phyloP scores from a whole-genome alignment of 371 early-diverging fungal genomes.

The Dichotomocladium elegans region DNA sequence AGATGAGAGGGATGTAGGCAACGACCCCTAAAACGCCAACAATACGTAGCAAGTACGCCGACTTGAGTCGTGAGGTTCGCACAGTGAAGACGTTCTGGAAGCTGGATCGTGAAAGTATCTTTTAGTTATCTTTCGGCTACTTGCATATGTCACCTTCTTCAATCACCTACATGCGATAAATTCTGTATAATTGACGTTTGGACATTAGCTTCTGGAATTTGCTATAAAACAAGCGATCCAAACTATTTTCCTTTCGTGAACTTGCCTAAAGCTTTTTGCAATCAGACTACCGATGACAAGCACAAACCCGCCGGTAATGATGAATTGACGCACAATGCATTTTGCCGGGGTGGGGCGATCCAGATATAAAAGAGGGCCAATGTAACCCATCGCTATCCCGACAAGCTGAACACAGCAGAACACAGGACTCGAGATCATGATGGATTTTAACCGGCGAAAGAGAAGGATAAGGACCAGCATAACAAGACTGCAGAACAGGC shows the following conservation, averaged over 20 bases:
- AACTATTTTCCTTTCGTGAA: neutral
- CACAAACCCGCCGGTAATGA: constrained; percentile 17
- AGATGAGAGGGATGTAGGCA: constrained; percentile 17
- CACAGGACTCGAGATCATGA: constrained; percentile 35
- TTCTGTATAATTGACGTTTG: constrained; percentile 13
- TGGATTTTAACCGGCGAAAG: constrained; percentile 21
- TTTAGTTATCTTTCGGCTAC: too few relatives aligned
- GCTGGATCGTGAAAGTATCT: too few relatives aligned
- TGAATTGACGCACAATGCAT: constrained; percentile 25
- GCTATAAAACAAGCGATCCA: neutral
- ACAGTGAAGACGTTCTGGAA: constrained; percentile 44
- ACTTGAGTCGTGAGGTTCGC: constrained; percentile 29
- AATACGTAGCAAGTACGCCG: constrained; percentile 26
- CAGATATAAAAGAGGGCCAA: constrained; percentile 11
- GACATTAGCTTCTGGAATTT: neutral
- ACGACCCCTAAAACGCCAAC: constrained; percentile 17
- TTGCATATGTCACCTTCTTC: too few relatives aligned
- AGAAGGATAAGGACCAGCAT: constrained; percentile 24
- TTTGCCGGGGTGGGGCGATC: constrained; percentile 18
- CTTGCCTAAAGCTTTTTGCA: constrained; percentile 41
- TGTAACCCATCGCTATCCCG: constrained; percentile 26
- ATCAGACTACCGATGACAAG: constrained; percentile 38
- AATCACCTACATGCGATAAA: constrained; percentile 39
- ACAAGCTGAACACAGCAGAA: constrained; percentile 35
- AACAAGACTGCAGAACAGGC: constrained; percentile 12